A percentile compares a stretch with the other conserved stretches of the same genome.
Evolutionary conservation across 2,329 filamentous ascomycete species (phyloP).

Genomic region (Epichloe elymi): DNA sequence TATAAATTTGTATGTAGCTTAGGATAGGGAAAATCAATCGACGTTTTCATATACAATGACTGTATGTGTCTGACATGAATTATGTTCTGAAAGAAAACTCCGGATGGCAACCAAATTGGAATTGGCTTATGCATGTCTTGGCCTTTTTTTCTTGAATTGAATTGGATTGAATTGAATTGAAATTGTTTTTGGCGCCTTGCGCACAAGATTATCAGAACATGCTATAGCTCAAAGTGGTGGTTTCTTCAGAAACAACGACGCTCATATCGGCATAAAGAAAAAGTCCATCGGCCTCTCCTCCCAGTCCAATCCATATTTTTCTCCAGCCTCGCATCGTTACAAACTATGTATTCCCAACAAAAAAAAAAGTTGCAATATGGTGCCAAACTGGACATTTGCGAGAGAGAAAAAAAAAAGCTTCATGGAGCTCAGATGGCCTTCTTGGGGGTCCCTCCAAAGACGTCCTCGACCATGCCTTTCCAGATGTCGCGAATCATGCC

Average conservation of each 20-base stretch:
- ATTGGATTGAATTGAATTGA: not conserved
- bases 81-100: too few species aligned
- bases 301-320: too few species aligned
- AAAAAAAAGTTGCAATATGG: constrained; percentile 4
- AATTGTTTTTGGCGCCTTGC: not conserved
- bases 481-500: constrained; percentile 42
- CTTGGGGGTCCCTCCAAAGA: constrained; percentile 15
- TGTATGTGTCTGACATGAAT: too few species aligned
- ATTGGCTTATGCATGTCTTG: not conserved
- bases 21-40: not conserved
- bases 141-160: too few species aligned
- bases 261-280: not conserved
- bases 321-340: not conserved
- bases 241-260: constrained; percentile 1
- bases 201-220: constrained; percentile 1
- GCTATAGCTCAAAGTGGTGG: not conserved
- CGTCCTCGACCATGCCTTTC: constrained; percentile 42
- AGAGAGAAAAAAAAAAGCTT: too few species aligned
- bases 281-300: not conserved
- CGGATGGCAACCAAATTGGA: not conserved
- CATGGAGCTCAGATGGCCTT: constrained; percentile 7
- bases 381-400: not conserved
- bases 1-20: constrained; percentile 5
- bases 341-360: not conserved
- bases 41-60: not conserved